Base-by-base conservation (phyloP, 352 stramenopile species). In the Pythium aristosporum region DNA sequence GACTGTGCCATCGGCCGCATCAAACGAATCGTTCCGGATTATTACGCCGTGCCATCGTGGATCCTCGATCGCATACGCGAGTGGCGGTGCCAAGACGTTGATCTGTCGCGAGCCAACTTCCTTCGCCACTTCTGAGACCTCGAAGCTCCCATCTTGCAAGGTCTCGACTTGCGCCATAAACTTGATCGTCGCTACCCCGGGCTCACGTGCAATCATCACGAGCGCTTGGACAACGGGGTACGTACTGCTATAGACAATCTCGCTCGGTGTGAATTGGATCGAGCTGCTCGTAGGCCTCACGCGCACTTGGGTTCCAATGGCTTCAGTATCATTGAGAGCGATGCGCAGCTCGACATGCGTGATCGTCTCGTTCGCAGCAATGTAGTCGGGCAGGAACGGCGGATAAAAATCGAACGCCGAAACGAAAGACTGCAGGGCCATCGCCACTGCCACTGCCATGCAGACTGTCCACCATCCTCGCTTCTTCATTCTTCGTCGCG, bases 21-120 rank as follows among this genome's bases (percentile, higher is more conserved):
- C 80, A 37, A 92, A 92, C 18, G 79, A 87, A 46, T 92, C 82
- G 32, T 78, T 82, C 23, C 79, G 58, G 1, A 92, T 47, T 28
- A 82, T 57, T 5, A 85, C 70, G 13, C 82, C 82, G 7, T 62
- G 55, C 82, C 82, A 92, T 13, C 39, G 47, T 2, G 32, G 58
- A 12, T 80, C 72, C 8, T 68, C 61, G 10, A 88, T 68, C 3
- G 52, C 44, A 48, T 78, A 89, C 0, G 64, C 32, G 0, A 67
- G 58, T 20, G 82, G 80, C 23, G 72, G 53, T 13, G 72, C 25
- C 2, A 92, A 56, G 5, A 89, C 70, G 0, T 64, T 37, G 41
- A 92, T 71, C 2, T 54, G 39, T 36, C 79, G 68, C 0, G 52
- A 36, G 2, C 36, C 52, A n/a, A 73, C 30, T 11, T 62, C 39